phyloP scores from a whole-genome alignment of 495 filamentous ascomycete genomes.

The Xylaria venustula region DNA sequence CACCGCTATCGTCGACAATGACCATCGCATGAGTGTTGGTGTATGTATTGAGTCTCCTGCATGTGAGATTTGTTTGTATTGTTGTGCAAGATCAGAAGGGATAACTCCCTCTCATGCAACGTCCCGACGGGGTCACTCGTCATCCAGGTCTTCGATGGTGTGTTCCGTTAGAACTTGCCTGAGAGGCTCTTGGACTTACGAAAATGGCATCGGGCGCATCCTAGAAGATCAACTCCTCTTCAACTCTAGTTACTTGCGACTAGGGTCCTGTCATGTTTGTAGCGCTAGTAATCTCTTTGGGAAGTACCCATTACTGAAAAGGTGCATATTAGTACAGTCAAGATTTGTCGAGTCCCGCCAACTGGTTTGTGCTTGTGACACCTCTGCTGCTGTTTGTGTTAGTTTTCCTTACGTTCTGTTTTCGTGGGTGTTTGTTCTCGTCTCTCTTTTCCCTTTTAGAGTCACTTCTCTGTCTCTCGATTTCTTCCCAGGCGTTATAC shows the following conservation, averaged over 20 bases:
- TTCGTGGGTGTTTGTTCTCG: too few relatives aligned
- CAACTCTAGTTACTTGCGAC: neutral
- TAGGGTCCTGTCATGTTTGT: neutral
- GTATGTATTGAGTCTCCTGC: neutral
- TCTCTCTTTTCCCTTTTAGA: too few relatives aligned
- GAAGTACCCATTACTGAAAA: neutral
- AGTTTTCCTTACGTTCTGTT: too few relatives aligned
- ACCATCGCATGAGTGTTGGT: neutral
- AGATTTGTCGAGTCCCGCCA: neutral
- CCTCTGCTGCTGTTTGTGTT: neutral
- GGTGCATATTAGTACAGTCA: neutral
- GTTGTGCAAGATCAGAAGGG: neutral
- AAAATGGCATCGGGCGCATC: neutral
- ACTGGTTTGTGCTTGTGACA: neutral
- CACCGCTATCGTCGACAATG: neutral
- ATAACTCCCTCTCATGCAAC: neutral
- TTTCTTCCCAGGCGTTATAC: neutral
- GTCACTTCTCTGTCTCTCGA: neutral
- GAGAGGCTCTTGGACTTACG: neutral
- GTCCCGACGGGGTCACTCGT: neutral
- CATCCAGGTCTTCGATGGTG: slow-evolving; percentile 3
- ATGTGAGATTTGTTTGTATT: slow-evolving; percentile 1
- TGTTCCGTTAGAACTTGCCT: neutral
- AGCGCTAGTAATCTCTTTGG: neutral
- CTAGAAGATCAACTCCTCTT: neutral